A percentile compares a stretch with the other conserved stretches of the same genome.
Conservation (phyloP, 192 early-diverging fungal species). For the Thamnidium elegans region DNA sequence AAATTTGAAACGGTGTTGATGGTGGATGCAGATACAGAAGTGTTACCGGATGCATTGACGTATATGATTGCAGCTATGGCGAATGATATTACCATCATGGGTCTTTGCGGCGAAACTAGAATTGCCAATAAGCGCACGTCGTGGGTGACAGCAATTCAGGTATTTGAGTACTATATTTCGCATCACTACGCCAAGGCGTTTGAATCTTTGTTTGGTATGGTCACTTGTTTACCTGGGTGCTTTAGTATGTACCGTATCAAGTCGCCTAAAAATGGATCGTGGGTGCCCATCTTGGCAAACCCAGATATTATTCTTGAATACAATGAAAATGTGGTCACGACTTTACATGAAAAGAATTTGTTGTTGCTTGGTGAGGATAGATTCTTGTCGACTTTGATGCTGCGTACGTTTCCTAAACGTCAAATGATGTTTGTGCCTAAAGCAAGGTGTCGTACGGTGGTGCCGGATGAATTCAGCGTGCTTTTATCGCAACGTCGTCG, state of each 20-base stretch:
- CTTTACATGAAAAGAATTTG: constrained; percentile 82
- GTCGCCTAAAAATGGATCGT: constrained; percentile 62
- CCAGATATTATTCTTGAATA: constrained; percentile 81
- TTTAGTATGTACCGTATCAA: constrained; percentile 97
- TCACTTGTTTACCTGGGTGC: constrained; percentile 94
- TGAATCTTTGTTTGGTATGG: constrained; percentile 91
- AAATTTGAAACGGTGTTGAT: constrained; percentile 72
- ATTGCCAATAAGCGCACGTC: constrained; percentile 89
- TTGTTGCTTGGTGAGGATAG: constrained; percentile 84
- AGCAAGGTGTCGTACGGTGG: constrained; percentile 79
- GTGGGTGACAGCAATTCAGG: constrained; percentile 86
- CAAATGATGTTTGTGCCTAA: constrained; percentile 85
- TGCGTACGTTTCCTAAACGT: constrained; percentile 77
- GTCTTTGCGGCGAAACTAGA: constrained; percentile 94
- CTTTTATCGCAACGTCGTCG: constrained; percentile 86
- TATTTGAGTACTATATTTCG: constrained; percentile 95
- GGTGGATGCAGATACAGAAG: constrained; percentile 90
- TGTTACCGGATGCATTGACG: constrained; percentile 71
- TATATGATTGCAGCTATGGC: constrained; percentile 93
- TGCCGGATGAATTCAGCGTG: constrained; percentile 79
- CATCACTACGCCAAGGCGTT: constrained; percentile 94
- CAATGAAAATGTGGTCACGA: constrained; percentile 74
- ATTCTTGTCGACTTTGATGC: constrained; percentile 81
- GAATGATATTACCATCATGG: constrained; percentile 90
- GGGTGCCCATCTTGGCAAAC: constrained; percentile 83